Evolutionary conservation across 345 rosid species (phyloP), one percentile per base, ranked within the genome.

Genomic region (Combretum micranthum): DNA sequence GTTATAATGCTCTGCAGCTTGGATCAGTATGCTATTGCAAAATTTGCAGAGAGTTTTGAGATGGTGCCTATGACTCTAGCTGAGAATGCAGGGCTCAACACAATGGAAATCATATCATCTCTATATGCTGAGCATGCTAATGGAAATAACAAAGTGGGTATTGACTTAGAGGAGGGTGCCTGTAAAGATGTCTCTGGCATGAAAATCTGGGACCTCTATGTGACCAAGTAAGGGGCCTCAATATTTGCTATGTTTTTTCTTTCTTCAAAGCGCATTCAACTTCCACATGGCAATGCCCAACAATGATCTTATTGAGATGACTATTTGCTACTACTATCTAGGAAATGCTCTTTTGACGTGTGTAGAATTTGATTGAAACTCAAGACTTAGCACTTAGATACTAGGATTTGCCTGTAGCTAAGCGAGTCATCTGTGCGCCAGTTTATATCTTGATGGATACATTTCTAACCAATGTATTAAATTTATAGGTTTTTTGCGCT

Each of bases 11-110:
- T 58, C 56, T 75, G 73, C 90, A 94, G 99, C 67, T 77, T 94
- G 82, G 96, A 94, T 75, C 96, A 90, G 65, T 85, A 90, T 64
- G 99, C 99, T 51, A 84, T 94, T 61, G 63, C 95, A 21, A 94
- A 94, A 63, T 94, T 87, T 70, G 97, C 97, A 10, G 96, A 90
- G 78, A 90, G 96, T 69, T 94, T 94, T 73, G 97, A 94, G 85
- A 82, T 90, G 92, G 81, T 94, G 39, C 96, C 97, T 16, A 82
- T 72, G 67, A 90, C 93, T 14, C 75, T 94, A 50, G 86, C 96
- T 23, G 99, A 94, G 67, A 94, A 90, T 73, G 97, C 96, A 62
- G 99, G 99, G 37, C 90, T 94, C 51, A 84, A 90, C 70, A 86
- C 97, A 12, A 82, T 90, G 95, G 97, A 94, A 70, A 81, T 94